Evolutionary conservation across 2,329 filamentous ascomycete genomes (phyloP).

Genomic region (Sclerotinia subarctica): DNA sequence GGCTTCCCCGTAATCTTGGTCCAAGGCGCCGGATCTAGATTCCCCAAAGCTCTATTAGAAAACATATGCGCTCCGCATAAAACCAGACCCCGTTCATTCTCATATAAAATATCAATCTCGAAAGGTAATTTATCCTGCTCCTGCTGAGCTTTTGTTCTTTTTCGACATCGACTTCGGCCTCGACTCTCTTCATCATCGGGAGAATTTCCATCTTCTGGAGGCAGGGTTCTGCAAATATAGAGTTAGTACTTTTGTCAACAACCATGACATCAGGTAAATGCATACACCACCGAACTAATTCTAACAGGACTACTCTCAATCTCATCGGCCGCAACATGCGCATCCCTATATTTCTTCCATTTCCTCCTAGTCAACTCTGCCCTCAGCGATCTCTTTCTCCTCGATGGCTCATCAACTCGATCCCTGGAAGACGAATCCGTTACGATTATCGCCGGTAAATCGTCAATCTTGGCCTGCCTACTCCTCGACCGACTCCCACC

Average conservation of each 20-base stretch:
- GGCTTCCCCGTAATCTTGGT: constrained; percentile 65
- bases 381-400: constrained; percentile 30
- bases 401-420: constrained; percentile 30
- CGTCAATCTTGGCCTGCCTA: constrained; percentile 8
- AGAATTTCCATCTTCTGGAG: constrained; percentile 1
- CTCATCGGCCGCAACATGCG: constrained; percentile 35
- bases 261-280: background rate
- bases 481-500: constrained; percentile 25
- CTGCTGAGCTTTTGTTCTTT: constrained; percentile 17
- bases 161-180: constrained; percentile 22
- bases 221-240: background rate
- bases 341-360: constrained; percentile 39
- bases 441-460: constrained; percentile 7
- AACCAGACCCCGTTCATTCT: constrained; percentile 90
- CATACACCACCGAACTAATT: constrained; percentile 13
- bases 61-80: constrained; percentile 89
- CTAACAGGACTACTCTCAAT: constrained; percentile 13
- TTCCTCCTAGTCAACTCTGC: constrained; percentile 33
- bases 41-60: constrained; percentile 77
- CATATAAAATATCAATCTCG: constrained; percentile 84
- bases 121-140: constrained; percentile 35
- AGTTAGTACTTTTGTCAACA: constrained; percentile 1
- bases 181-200: constrained; percentile 21
- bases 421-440: constrained; percentile 32
- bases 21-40: constrained; percentile 84